Conservation (phyloP, 805 yeast genomes). For the Starmerella stigmatis region DNA sequence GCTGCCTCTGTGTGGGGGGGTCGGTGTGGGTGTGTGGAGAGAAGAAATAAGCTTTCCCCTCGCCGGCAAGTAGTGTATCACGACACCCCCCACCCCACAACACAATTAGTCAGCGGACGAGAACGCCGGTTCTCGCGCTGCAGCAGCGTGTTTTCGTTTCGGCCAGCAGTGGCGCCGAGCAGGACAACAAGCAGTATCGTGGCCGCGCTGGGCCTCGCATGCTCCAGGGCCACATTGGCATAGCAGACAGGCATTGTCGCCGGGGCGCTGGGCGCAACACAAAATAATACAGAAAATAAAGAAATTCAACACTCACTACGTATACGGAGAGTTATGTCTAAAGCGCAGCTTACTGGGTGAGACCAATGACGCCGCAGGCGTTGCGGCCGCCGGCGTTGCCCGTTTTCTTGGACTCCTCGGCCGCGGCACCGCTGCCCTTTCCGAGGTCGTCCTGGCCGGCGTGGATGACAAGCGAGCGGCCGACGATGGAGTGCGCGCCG, state of each 20-base stretch:
- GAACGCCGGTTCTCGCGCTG: no score
- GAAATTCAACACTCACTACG: neutral
- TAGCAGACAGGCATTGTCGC: no score
- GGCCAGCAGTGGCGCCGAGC: no score
- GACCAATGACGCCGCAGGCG: slow-evolving; percentile 96
- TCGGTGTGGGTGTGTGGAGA: neutral
- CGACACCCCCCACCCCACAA: neutral
- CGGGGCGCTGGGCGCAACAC: no score
- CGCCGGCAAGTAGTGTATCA: neutral
- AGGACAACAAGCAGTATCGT: neutral
- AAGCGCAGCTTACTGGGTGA: slow-evolving; percentile 42
- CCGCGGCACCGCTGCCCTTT: slow-evolving; percentile 68
- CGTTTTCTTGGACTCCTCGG: slow-evolving; percentile 70
- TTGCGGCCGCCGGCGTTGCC: slow-evolving; percentile 98
- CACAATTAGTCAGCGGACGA: neutral
- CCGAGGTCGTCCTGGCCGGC: slow-evolving; percentile 90
- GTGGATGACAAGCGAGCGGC: slow-evolving; percentile 93
- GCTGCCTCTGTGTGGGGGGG: neutral
- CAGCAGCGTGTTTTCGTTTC: neutral
- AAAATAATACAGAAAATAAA: neutral
- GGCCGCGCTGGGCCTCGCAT: neutral
- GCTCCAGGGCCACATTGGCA: no score
- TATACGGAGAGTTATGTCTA: no score
- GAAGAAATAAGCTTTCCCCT: neutral
- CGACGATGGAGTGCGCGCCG: slow-evolving; percentile 80